A percentile compares a stretch with the other conserved stretches of the same genome.
Evolutionary conservation across 1,139 yeast genomes (phyloP).

Genomic region (Lodderomyces margitis): DNA sequence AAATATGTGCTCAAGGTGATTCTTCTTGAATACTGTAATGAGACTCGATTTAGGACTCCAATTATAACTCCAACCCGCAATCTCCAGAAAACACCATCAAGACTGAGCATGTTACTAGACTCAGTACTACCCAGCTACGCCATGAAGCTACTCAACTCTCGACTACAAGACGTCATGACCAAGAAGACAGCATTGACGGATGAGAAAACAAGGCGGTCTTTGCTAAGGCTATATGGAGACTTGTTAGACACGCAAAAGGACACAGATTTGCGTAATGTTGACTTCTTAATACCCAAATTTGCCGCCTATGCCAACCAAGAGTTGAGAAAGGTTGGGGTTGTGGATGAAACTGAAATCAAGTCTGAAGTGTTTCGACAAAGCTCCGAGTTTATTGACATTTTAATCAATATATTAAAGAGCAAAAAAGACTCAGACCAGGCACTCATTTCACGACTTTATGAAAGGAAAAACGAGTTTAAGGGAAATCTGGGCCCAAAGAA

Average conservation of each 20-base stretch:
- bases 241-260: constrained; percentile 50
- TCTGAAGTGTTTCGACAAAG: constrained; percentile 55
- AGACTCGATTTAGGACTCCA: constrained; percentile 54
- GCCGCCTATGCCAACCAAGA: constrained; percentile 66
- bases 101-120: constrained; percentile 15
- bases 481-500: constrained; percentile 5
- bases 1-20: constrained; percentile 46
- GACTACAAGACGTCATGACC: constrained; percentile 55
- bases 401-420: constrained; percentile 47
- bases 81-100: constrained; percentile 9
- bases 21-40: constrained; percentile 55
- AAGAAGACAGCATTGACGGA: constrained; percentile 41
- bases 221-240: constrained; percentile 63
- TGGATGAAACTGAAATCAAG: constrained; percentile 42
- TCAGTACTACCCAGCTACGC: constrained; percentile 47
- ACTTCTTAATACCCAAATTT: constrained; percentile 65
- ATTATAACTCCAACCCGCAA: constrained; percentile 15
- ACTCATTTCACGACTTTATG: constrained; percentile 37
- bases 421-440: constrained; percentile 41
- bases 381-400: constrained; percentile 52
- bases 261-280: constrained; percentile 42
- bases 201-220: constrained; percentile 40
- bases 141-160: constrained; percentile 45
- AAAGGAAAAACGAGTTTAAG: constrained; percentile 32
- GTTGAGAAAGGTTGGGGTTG: constrained; percentile 47